Evolutionary conservation across 257 asterid genomes (phyloP).

Genomic region (Coffea eugenioides): DNA sequence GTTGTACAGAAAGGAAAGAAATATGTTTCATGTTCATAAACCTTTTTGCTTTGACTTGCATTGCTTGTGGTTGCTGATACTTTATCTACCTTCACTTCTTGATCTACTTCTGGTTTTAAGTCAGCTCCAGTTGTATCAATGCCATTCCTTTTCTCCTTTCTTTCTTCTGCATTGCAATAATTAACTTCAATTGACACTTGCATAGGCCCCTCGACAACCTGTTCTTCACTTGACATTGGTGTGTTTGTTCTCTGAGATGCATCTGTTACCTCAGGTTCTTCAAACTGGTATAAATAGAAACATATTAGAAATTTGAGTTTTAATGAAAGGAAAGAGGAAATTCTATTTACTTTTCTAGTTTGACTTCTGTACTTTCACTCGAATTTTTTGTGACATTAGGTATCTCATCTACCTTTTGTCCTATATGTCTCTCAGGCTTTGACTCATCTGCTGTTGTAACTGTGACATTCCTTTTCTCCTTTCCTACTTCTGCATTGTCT

Average conservation of each 20-base stretch:
- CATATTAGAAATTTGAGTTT: not conserved
- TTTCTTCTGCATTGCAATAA: constrained; percentile 5
- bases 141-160: constrained; percentile 16
- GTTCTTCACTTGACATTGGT: constrained; percentile 1
- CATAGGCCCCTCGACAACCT: not conserved
- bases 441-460: constrained; percentile 6
- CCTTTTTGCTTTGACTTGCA: not conserved
- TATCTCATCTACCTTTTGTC: constrained; percentile 11
- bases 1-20: not conserved
- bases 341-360: constrained; percentile 7
- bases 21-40: not conserved
- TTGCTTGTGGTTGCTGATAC: not conserved
- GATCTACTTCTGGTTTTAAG: not conserved
- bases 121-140: constrained; percentile 20
- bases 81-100: not conserved
- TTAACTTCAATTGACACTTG: not conserved
- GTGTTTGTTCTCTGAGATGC: not conserved
- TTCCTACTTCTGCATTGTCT: constrained; percentile 6
- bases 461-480: constrained; percentile 8
- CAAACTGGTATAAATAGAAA: not conserved
- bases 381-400: not conserved
- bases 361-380: constrained; percentile 23
- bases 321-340: not conserved
- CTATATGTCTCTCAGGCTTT: constrained; percentile 21
- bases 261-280: not conserved